Percentiles rank a stretch among this genome's conserved stretches.
Conservation (phyloP, 148 eudicot species). For the Arbutus unedo region DNA sequence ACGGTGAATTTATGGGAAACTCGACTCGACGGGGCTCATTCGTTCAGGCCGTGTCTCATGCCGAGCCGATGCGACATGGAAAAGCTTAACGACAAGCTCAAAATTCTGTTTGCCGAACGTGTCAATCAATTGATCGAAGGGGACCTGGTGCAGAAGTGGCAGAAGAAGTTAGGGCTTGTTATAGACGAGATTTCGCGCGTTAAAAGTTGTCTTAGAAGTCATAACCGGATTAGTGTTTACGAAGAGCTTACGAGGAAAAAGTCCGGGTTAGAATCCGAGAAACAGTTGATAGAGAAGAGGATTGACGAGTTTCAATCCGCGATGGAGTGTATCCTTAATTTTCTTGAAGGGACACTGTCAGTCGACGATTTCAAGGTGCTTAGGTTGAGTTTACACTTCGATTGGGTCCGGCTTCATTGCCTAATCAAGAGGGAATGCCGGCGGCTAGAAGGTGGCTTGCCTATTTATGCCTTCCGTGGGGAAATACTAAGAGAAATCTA, state of each 20-base stretch:
- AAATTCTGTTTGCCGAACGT: constrained; percentile 34
- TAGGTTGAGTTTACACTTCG: constrained; percentile 9
- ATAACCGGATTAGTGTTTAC: not conserved
- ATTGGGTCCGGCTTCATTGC: constrained; percentile 40
- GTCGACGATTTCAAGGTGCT: constrained; percentile 23
- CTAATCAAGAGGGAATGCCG: constrained; percentile 48
- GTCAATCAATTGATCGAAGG: constrained; percentile 32
- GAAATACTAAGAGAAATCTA: constrained; percentile 36
- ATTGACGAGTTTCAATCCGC: constrained; percentile 48
- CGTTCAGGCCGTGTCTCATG: constrained; percentile 32
- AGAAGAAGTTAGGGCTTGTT: constrained; percentile 22
- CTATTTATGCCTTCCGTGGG: constrained; percentile 53
- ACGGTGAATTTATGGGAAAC: constrained; percentile 49
- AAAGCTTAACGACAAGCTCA: constrained; percentile 46
- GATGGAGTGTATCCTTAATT: constrained; percentile 37
- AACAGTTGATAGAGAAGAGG: constrained; percentile 38
- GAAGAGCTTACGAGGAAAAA: constrained; percentile 29
- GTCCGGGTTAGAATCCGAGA: constrained; percentile 34
- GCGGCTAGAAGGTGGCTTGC: constrained; percentile 52
- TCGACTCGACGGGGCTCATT: constrained; percentile 25
- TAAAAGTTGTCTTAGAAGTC: not conserved
- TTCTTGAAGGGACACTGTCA: constrained; percentile 21
- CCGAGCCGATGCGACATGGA: constrained; percentile 41
- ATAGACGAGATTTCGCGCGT: constrained; percentile 29
- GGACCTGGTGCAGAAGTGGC: constrained; percentile 43